These are phyloP conservation scores for Penicillium goetzii DNA, from an alignment of 495 filamentous ascomycete species.

Conservation along the genomic window DNA sequence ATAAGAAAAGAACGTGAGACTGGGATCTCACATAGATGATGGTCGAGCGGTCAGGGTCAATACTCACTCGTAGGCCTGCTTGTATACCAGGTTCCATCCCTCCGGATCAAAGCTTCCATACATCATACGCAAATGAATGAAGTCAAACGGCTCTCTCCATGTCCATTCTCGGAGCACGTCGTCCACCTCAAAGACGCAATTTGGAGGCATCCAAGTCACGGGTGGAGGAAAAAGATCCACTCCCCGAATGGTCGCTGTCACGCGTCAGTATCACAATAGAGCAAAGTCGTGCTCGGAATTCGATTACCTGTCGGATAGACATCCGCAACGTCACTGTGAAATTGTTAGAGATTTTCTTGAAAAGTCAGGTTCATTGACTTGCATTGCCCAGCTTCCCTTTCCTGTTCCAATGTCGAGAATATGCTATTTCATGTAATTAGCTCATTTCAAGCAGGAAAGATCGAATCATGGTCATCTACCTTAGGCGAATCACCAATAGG, in stretches of 20 bases:
- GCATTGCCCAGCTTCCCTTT: slow-evolving; percentile 36
- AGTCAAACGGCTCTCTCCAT: slow-evolving; percentile 35
- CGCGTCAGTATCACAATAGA: not conserved
- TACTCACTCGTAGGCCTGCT: slow-evolving; percentile 25
- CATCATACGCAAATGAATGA: slow-evolving; percentile 37
- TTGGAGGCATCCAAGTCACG: slow-evolving; percentile 37
- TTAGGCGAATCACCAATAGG: slow-evolving; percentile 18
- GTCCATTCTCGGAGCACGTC: slow-evolving; percentile 35
- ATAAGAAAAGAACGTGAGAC: not conserved
- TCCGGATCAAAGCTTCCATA: slow-evolving; percentile 23
- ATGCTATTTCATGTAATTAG: slow-evolving; percentile 4
- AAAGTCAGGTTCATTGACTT: slow-evolving; percentile 8
- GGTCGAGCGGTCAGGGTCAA: not conserved
- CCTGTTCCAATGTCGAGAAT: slow-evolving; percentile 36
- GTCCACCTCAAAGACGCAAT: slow-evolving; percentile 38
- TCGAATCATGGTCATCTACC: not conserved
- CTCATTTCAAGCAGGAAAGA: not conserved
- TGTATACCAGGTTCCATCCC: slow-evolving; percentile 36
- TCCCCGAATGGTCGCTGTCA: slow-evolving; percentile 27
- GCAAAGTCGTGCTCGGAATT: not conserved
- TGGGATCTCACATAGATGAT: not conserved
- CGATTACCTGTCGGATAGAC: slow-evolving; percentile 24
- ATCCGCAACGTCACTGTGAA: slow-evolving; percentile 32
- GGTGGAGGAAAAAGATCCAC: slow-evolving; percentile 31
- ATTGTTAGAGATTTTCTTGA: slow-evolving; percentile 7